phyloP scores from a whole-genome alignment of 371 early-diverging fungal genomes.

The Syncephalis fuscata region DNA sequence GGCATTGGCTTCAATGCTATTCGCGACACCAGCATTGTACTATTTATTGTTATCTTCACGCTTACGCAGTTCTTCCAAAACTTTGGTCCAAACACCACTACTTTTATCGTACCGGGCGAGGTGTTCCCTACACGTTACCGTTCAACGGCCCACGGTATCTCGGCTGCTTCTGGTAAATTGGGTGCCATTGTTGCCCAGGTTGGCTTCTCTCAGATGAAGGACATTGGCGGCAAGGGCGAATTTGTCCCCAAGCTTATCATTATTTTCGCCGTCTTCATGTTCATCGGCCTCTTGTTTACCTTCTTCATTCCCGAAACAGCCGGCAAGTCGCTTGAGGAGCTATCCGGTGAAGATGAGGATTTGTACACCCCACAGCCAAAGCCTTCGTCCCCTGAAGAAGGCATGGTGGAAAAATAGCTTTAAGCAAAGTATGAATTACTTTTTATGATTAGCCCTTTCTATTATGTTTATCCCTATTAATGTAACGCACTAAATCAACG shows the following conservation, averaged over 20 bases:
- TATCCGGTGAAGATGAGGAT: constrained; percentile 14
- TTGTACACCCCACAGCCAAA: constrained; percentile 60
- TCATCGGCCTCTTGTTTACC: constrained; percentile 34
- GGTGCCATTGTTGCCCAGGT: constrained; percentile 61
- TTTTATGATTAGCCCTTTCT: too few species aligned
- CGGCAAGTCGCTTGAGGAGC: constrained; percentile 31
- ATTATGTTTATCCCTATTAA: too few species aligned
- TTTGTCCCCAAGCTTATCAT: constrained; percentile 47
- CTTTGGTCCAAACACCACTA: constrained; percentile 85
- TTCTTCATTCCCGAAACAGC: constrained; percentile 28
- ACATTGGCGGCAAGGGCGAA: constrained; percentile 40
- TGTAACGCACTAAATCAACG: too few species aligned
- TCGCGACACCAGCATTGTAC: constrained; percentile 29
- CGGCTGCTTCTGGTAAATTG: constrained; percentile 73
- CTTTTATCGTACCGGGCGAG: constrained; percentile 82
- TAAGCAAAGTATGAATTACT: too few species aligned
- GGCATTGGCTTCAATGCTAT: constrained; percentile 31
- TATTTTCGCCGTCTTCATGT: constrained; percentile 55
- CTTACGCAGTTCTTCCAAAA: constrained; percentile 66
- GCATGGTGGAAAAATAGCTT: too few species aligned
- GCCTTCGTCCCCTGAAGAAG: constrained; percentile 34
- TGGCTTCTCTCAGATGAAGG: constrained; percentile 53
- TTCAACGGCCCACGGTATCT: constrained; percentile 75
- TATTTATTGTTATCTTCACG: constrained; percentile 56
- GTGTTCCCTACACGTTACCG: constrained; percentile 80